Evolutionary conservation across 208 protist species (phyloP), one percentile per base, ranked within the genome.

Genomic region (Leishmania major): DNA sequence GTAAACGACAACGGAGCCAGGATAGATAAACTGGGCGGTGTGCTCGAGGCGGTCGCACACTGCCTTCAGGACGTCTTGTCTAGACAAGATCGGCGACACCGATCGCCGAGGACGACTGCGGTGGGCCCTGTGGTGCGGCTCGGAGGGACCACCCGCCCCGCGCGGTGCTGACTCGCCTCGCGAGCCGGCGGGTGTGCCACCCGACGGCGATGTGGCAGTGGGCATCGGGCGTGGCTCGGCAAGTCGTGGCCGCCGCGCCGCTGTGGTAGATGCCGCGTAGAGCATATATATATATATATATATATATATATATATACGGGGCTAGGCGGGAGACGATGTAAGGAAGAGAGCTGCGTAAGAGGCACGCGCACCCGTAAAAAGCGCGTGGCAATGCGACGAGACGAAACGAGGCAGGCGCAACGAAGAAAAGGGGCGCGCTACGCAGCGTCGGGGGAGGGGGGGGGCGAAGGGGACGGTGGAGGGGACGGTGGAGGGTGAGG

Each of bases 1-100:
- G 67, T 94, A 94, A 4, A 83, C 87, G 7, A 94, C 91, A 45
- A 94, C 67, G 40, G 81, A 85, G 17, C 87, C 87, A 28, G 57
- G 60, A 8, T 60, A 40, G 17, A 93, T 71, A 28, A 53, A 53
- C 31, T 83, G 81, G 6, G 84, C 75, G 49, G 80, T 82, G 17
- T 53, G 75, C 37, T 59, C 35, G 8, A 93, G 80, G 1, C 76
- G 71, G 28, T 64, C 47, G 19, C 64, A 62, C 49, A 88, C 76
- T 7, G 77, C 77, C 22, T 75, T 71, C 13, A 78, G 25, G 3
- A 85, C 59, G 13, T 88, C 81, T 19, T 70, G 49, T 1, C 51
- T 40, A 57, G 71, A 81, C 73, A 88, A n/a, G 4, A 76, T 53
- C 31, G 77, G 80, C 49, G 70, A 73, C 66, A 31, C 17, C n/a